Base-by-base conservation (phyloP, 1,139 yeast genomes). In the Chernovozyma sophiae-reginae region DNA sequence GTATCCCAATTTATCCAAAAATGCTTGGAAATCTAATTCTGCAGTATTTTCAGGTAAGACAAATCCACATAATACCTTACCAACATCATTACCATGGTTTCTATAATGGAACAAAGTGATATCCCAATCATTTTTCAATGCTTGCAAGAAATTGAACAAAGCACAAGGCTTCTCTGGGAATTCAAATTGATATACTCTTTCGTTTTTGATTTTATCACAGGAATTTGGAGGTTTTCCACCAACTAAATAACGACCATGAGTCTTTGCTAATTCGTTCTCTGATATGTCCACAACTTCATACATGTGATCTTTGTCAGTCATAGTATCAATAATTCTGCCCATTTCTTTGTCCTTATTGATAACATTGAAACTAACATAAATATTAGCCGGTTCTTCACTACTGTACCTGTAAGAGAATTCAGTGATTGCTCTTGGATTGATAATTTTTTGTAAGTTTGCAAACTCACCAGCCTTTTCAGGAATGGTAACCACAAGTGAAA, bases 111-210 rank as follows among this genome's bases (percentile, higher is more conserved):
- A 92, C 50, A 92, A 67, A 3, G 97, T 84, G 42, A 94, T 79
- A 56, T 90, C 92, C 97, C 97, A 92, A 41, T 81, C 79, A 26
- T 75, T 72, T 52, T 82, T 78, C 53, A 92, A 64, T 14, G 83
- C 74, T 32, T 74, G 74, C 51, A 92, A 72, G 62, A 92, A 92
- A 42, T 77, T 82, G 36, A 83, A 77, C 51, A 92, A 71, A 1
- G 98, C 97, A 31, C 96, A 95, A 1, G 97, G 97, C 52, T 94
- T 81, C 58, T 92, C 99, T 11, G 99, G 99, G 69, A 92, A 94
- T 60, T 89, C 97, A 53, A 92, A 92, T 38, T 85, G 77, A 49
- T 81, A 78, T 32, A 92, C 63, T 50, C 83, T 79, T 60, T 92
- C 99, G 45, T 85, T 72, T 23, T 75, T 68, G 12, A 82, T 78